A percentile compares a stretch with the other conserved stretches of the same genome.
These are phyloP conservation scores for Phaseolus lunatus DNA, from an alignment of 306 rosid genomes.

Conservation along the genomic window DNA sequence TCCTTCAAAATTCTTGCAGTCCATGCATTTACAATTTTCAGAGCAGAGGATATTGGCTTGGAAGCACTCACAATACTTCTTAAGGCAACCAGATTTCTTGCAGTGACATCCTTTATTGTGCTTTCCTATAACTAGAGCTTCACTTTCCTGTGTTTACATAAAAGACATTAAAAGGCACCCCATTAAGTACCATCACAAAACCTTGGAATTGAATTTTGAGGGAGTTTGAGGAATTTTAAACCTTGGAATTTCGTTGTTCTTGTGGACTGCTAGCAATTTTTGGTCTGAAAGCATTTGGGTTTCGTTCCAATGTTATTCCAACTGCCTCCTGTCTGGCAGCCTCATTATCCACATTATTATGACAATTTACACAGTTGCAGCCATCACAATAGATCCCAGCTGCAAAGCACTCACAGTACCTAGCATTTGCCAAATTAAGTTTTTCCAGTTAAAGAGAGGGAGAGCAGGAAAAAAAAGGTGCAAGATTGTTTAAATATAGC, in stretches of 20 bases:
- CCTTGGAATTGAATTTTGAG: slow-evolving; percentile 26
- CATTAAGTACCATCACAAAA: slow-evolving; percentile 19
- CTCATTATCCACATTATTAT: slow-evolving; percentile 76
- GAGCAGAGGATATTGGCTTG: slow-evolving; percentile 82
- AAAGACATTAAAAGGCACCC: slow-evolving; percentile 40
- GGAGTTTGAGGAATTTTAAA: slow-evolving; percentile 38
- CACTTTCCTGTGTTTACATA: slow-evolving; percentile 62
- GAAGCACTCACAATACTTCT: slow-evolving; percentile 90
- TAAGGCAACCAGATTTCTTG: slow-evolving; percentile 88
- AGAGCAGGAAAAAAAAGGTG: slow-evolving; percentile 6
- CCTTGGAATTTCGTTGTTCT: slow-evolving; percentile 58
- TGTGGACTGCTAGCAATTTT: slow-evolving; percentile 80
- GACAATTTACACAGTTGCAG: slow-evolving; percentile 77
- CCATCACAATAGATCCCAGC: slow-evolving; percentile 82
- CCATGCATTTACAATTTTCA: slow-evolving; percentile 80
- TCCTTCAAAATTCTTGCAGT: slow-evolving; percentile 85
- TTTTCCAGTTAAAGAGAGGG: slow-evolving; percentile 25
- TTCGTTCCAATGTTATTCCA: slow-evolving; percentile 71
- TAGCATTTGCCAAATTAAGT: slow-evolving; percentile 47
- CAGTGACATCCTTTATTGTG: slow-evolving; percentile 93
- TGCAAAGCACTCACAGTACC: slow-evolving; percentile 91
- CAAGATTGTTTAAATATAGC: slow-evolving; percentile 27
- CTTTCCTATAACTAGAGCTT: slow-evolving; percentile 69
- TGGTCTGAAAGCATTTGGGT: slow-evolving; percentile 84
- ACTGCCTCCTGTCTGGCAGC: slow-evolving; percentile 72